Evolutionary conservation across 768 basidiomycete species (phyloP).

Genomic region (Lepiota venenata): DNA sequence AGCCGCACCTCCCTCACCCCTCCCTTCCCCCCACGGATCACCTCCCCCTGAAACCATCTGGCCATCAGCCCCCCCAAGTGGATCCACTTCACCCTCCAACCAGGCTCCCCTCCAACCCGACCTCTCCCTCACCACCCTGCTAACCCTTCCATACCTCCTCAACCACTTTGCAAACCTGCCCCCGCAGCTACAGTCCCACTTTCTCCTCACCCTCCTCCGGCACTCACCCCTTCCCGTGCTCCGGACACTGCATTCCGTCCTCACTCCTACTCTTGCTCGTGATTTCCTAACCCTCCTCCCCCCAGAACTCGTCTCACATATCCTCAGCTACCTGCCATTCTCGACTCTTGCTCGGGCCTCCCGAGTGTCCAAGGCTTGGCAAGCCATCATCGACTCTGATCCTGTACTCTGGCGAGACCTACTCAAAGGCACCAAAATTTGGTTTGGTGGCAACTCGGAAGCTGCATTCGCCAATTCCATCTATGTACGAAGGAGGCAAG

Average conservation of each 20-base stretch:
- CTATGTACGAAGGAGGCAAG: constrained; percentile 53
- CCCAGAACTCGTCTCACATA: constrained; percentile 86
- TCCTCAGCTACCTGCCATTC: constrained; percentile 82
- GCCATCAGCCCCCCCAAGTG: constrained; percentile 82
- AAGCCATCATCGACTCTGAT: constrained; percentile 86
- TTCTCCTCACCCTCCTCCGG: constrained; percentile 88
- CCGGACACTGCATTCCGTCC: constrained; percentile 82
- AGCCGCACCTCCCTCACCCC: constrained; percentile 79
- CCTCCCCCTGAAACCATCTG: constrained; percentile 73
- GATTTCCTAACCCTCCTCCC: constrained; percentile 94
- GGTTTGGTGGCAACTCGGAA: constrained; percentile 87
- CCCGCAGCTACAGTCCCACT: constrained; percentile 83
- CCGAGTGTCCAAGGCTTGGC: constrained; percentile 89
- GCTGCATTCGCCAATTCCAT: constrained; percentile 75
- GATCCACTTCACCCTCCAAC: constrained; percentile 65
- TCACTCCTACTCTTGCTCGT: constrained; percentile 87
- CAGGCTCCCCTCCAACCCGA: constrained; percentile 80
- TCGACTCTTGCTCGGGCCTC: constrained; percentile 87
- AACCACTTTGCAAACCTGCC: constrained; percentile 80
- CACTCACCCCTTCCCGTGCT: constrained; percentile 91
- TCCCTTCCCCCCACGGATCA: constrained; percentile 84
- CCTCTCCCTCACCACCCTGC: constrained; percentile 74
- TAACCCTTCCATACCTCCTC: constrained; percentile 83
- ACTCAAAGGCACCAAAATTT: constrained; percentile 77
- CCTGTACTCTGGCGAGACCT: constrained; percentile 87